Evolutionary conservation across 495 filamentous ascomycete genomes (phyloP).

Genomic region (Penicillium cinerascens): DNA sequence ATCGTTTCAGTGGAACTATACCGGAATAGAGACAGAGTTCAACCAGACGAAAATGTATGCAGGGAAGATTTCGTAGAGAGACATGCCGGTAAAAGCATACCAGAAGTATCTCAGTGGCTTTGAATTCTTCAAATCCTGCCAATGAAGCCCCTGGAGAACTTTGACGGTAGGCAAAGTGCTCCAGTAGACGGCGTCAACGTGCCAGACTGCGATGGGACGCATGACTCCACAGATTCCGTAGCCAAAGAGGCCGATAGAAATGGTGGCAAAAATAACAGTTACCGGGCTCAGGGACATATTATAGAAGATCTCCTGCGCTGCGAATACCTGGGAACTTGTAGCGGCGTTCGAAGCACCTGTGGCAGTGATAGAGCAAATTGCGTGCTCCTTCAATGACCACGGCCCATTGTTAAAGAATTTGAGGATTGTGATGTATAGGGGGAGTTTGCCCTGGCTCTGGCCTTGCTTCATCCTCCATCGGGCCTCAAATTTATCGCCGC

Average conservation of each 20-base stretch:
- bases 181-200: conserved; percentile 47
- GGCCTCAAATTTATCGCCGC: conserved; percentile 32
- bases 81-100: conserved; percentile 31
- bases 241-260: conserved; percentile 45
- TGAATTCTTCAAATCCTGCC: conserved; percentile 26
- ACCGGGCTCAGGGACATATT: conserved; percentile 20
- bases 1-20: not conserved
- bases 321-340: conserved; percentile 16
- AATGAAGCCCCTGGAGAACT: conserved; percentile 32
- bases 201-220: conserved; percentile 51
- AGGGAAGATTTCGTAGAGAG: conserved; percentile 53
- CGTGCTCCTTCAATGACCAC: conserved; percentile 32
- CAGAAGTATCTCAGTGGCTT: conserved; percentile 31
- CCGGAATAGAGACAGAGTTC: conserved; percentile 51
- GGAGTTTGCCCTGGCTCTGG: conserved; percentile 23
- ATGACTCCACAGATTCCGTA: conserved; percentile 54
- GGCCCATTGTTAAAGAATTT: conserved; percentile 30
- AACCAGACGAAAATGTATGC: conserved; percentile 54
- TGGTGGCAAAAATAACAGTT: conserved; percentile 27
- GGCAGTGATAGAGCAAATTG: conserved; percentile 30
- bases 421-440: conserved; percentile 15
- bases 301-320: conserved; percentile 34
- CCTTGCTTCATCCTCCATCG: conserved; percentile 24
- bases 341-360: conserved; percentile 24
- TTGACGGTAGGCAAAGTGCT: conserved; percentile 30